Conservation (phyloP, 176 grass and related monocot species). For the Eleusine coracana region DNA sequence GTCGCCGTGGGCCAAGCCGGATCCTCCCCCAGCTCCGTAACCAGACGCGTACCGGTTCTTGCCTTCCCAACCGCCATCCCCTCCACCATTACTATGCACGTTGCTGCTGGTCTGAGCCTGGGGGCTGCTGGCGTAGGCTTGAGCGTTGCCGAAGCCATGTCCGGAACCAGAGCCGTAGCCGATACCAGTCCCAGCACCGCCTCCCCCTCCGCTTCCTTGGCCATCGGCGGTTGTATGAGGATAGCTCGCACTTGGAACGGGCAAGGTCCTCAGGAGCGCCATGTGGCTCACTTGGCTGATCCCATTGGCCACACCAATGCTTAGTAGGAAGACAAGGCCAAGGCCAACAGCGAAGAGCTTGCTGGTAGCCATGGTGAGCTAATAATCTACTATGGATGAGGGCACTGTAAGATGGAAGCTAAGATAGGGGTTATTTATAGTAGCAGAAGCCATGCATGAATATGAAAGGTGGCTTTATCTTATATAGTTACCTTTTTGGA, state of each 20-base stretch:
- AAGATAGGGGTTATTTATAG: not conserved
- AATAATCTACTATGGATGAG: not conserved
- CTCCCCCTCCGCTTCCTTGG: slow-evolving; percentile 19
- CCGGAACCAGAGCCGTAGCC: slow-evolving; percentile 4
- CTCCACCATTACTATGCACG: not conserved
- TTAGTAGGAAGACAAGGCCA: not conserved
- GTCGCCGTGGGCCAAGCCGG: slow-evolving; percentile 7
- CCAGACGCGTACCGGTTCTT: not conserved
- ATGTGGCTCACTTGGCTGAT: slow-evolving; percentile 10
- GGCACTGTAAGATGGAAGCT: not conserved
- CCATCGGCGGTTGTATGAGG: slow-evolving; percentile 5
- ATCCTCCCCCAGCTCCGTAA: not conserved
- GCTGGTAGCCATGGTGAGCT: not conserved
- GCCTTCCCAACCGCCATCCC: not conserved
- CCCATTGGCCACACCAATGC: slow-evolving; percentile 23
- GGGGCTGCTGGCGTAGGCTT: not conserved
- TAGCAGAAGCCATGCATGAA: not conserved
- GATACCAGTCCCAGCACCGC: not conserved
- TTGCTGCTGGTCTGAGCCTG: not conserved
- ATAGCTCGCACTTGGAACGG: too few species aligned
- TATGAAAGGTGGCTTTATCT: not conserved
- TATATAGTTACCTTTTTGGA: too few species aligned
- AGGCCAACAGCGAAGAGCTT: slow-evolving; percentile 17
- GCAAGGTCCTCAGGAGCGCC: too few species aligned
- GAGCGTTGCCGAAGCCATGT: not conserved